Base-by-base conservation (phyloP, 225 moss, liverwort and hornwort genomes). In the Pseudisothecium myosuroides region DNA sequence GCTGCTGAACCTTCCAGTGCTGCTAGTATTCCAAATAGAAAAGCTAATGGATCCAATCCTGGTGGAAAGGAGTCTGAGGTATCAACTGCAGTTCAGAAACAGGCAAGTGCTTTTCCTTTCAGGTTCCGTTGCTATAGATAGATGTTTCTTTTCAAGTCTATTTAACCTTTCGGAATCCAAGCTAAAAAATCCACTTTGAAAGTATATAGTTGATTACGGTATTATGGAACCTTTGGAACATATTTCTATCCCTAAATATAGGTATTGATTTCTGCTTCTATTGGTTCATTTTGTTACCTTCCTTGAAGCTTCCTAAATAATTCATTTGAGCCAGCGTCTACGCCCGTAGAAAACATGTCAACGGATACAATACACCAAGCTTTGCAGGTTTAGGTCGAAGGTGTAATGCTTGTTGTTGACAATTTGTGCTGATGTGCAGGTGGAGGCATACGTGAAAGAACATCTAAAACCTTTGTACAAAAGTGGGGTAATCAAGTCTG, bases 401-500 rank as follows among this genome's bases (percentile, higher is more conserved):
- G 14, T 58, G 61, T 41, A 43, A 61, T 89, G 68, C 47, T 87
- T 17, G 20, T 76, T 59, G 72, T 58, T 88, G 61, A 82, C 22
- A 76, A 63, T 50, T 80, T 86, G 58, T 43, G 86, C 14, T 86
- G 79, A 89, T 83, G 58, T 94, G 90, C 96, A 99, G 98, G 97
- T 99, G 64, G 96, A 99, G 87, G 94, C 95, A 24, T 99, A 96
- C 86, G 95, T 97, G 83, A 96, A 96, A 86, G 97, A 97, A 83
- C 99, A 99, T 87, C 90, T 99, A 61, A 97, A 96, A 83, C 97
- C 99, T 63, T 86, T 99, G 78, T 96, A 96, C 80, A 96, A 94
- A 93, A 99, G 97, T 91, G 95, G 97, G 89, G 97, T 99, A 22
- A 96, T 99, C 85, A 96, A 93, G 74, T 92, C 97, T 43, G 96